Evolutionary conservation across 1,284 basidiomycete species (phyloP).

Genomic region (Malassezia arunalokei): DNA sequence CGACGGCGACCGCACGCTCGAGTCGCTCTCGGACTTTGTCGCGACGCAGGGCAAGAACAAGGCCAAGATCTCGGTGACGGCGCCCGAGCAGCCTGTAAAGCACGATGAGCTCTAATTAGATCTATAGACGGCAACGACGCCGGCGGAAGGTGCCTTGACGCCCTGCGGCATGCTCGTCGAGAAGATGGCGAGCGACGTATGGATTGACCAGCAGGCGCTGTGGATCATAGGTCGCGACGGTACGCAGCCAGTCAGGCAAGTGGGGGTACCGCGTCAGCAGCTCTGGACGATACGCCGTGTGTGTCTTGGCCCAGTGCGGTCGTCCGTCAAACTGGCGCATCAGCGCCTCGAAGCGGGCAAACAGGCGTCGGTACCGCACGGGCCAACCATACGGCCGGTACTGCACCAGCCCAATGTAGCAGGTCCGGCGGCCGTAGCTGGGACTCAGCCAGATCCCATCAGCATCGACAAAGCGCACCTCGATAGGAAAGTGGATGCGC

Average conservation of each 20-base stretch:
- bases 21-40: slow-evolving; percentile 42
- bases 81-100: not conserved
- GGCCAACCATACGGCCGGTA: slow-evolving; percentile 83
- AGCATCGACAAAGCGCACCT: slow-evolving; percentile 73
- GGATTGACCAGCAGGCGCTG: slow-evolving; percentile 58
- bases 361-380: slow-evolving; percentile 73
- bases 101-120: slow-evolving; percentile 3
- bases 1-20: slow-evolving; percentile 41
- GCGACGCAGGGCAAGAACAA: slow-evolving; percentile 41
- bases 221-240: slow-evolving; percentile 67
- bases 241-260: slow-evolving; percentile 65
- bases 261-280: slow-evolving; percentile 65
- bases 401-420: slow-evolving; percentile 91
- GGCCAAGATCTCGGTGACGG: slow-evolving; percentile 17
- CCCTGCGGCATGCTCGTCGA: slow-evolving; percentile 42
- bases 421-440: slow-evolving; percentile 63
- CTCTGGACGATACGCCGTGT: slow-evolving; percentile 59
- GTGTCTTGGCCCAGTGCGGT: slow-evolving; percentile 96
- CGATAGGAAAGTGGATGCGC: slow-evolving; percentile 80
- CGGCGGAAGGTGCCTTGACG: slow-evolving; percentile 6
- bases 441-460: slow-evolving; percentile 94
- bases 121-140: no score
- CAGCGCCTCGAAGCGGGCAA: slow-evolving; percentile 67
- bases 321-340: slow-evolving; percentile 63
- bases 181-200: slow-evolving; percentile 51